These are phyloP conservation scores for Fraxinus nigra DNA, from an alignment of 305 asterid genomes.

Conservation along the genomic window DNA sequence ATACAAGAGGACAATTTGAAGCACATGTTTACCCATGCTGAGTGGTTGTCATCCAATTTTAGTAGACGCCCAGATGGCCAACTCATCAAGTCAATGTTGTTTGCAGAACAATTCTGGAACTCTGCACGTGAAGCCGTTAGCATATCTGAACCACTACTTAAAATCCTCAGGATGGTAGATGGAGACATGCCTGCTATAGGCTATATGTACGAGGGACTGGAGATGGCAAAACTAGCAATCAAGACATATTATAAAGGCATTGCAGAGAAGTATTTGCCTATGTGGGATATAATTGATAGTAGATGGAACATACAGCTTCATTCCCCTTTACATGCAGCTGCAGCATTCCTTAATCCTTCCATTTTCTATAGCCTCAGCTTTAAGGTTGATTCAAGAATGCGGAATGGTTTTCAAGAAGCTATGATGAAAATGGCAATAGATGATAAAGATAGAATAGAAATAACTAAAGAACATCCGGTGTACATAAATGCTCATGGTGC, in stretches of 20 bases:
- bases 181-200: conserved; percentile 57
- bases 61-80: conserved; percentile 29
- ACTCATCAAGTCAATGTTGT: conserved; percentile 34
- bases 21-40: conserved; percentile 33
- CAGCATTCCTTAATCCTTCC: conserved; percentile 53
- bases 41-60: conserved; percentile 34
- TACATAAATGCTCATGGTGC: conserved; percentile 49
- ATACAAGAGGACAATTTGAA: conserved; percentile 39
- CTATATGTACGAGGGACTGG: conserved; percentile 44
- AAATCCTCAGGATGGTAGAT: conserved; percentile 38
- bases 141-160: conserved; percentile 40
- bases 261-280: conserved; percentile 39
- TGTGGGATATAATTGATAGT: conserved; percentile 45
- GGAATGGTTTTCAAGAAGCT: conserved; percentile 52
- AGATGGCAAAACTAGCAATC: conserved; percentile 38
- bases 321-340: conserved; percentile 43
- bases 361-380: conserved; percentile 32
- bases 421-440: conserved; percentile 41
- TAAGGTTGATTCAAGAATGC: conserved; percentile 38
- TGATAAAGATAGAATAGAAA: conserved; percentile 39
- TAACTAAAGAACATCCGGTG: conserved; percentile 40
- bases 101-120: conserved; percentile 39
- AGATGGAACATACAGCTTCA: conserved; percentile 47
- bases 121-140: conserved; percentile 38
- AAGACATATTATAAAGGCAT: conserved; percentile 40